Base-by-base conservation (phyloP, 2,329 filamentous ascomycete genomes). In the Nigrospora oryzae region DNA sequence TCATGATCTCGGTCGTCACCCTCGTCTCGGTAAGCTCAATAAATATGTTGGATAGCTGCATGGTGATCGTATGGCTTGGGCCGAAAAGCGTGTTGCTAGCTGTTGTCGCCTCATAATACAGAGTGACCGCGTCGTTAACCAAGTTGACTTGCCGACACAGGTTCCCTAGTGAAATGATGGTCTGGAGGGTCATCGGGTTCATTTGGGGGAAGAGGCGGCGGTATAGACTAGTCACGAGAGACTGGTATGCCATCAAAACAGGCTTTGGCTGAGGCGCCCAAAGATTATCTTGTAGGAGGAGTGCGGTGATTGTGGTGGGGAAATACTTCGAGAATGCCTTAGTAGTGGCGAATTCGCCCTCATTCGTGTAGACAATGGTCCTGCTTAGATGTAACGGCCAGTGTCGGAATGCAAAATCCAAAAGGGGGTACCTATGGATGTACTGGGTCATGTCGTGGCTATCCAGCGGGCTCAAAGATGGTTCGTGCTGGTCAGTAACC, bases 401-500 rank as follows among this genome's bases (percentile, higher is more conserved):
- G 44, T 56, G 41, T 10, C 51, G 46, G 30, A 51, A 16, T 14
- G 54, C 54, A 39, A 53, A 56, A 12, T 55, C 53, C n/a, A 56
- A 48, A 12, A 56, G 40, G 6, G 49, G 48, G 37, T 49, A 46
- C 11, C 43, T 45, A 33, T 35, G 49, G 16, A 65, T 32, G 1
- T 61, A 46, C 8, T 53, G 44, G 16, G 45, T 50, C 3, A 52
- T 54, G 14, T 60, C 56, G 13, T 60, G 50, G 3, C 42, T 35
- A 34, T 61, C 57, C 12, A 65, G 43, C 6, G 54, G 47, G 1
- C 47, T 48, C 4, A 65, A 36, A 2, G 63, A 62, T 2, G 56
- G 58, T 40, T 65, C 62, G 10, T 58, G 52, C 19, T 58, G 49
- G 15, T 63, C 54, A 3, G 53, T 54, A 1, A 64, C 47, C 11